Conservation (phyloP, 169 alveolate genomes). For the Prorocentrum cordatum region DNA sequence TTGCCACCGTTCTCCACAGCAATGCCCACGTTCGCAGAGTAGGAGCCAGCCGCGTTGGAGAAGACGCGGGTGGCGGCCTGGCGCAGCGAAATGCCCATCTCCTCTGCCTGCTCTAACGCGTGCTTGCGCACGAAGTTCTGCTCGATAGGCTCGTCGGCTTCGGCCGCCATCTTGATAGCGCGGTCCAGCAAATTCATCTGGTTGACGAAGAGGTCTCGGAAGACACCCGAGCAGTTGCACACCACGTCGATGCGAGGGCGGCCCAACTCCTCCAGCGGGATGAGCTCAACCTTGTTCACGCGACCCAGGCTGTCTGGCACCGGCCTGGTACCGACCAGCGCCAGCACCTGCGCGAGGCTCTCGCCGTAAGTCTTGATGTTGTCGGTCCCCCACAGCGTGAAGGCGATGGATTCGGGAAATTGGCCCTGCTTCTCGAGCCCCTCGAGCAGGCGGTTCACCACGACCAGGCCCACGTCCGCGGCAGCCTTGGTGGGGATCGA, state of each 20-base stretch:
- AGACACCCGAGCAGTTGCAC: conserved; percentile 70
- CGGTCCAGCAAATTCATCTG: conserved; percentile 71
- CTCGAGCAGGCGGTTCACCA: conserved; percentile 62
- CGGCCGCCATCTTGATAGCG: conserved; percentile 67
- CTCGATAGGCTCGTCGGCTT: conserved; percentile 70
- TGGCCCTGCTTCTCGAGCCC: conserved; percentile 37
- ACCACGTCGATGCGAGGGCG: conserved; percentile 65
- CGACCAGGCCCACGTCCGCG: conserved; percentile 59
- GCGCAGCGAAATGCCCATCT: conserved; percentile 50
- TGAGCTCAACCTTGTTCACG: conserved; percentile 68
- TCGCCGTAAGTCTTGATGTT: conserved; percentile 71
- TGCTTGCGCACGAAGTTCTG: conserved; percentile 66
- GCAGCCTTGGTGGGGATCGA: conserved; percentile 71
- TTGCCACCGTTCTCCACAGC: conserved; percentile 68
- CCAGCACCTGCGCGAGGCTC: conserved; percentile 70
- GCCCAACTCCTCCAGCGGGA: conserved; percentile 68
- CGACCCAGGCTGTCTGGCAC: conserved; percentile 66
- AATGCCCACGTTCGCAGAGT: conserved; percentile 68
- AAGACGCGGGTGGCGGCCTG: conserved; percentile 71
- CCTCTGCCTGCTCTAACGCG: conserved; percentile 67
- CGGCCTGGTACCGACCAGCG: conserved; percentile 65
- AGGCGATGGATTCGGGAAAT: conserved; percentile 69
- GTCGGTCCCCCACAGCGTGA: conserved; percentile 71
- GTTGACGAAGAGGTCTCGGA: conserved; percentile 70
- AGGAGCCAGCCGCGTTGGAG: conserved; percentile 69